These are phyloP conservation scores for Pelargonium cotyledonis DNA, from an alignment of 441 rosid genomes.

Conservation along the genomic window DNA sequence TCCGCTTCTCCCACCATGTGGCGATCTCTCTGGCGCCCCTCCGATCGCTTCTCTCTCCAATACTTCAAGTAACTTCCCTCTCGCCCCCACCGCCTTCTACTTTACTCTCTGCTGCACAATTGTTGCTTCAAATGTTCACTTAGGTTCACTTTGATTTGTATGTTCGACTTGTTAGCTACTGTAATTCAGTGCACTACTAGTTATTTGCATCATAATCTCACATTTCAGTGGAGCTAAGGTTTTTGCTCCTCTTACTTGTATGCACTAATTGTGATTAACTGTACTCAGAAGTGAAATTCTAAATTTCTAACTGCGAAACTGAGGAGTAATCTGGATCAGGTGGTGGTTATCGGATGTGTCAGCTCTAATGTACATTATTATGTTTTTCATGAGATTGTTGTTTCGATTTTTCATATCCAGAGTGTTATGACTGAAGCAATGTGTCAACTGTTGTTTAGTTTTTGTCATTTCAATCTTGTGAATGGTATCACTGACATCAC, in stretches of 20 bases:
- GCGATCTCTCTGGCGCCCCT: constrained; percentile 65
- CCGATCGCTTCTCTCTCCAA: constrained; percentile 67
- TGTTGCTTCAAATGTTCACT: background rate
- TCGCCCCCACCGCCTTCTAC: background rate
- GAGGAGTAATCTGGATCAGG: too few species aligned
- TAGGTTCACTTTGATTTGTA: background rate
- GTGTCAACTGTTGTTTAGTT: background rate
- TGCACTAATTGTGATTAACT: background rate
- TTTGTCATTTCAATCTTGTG: background rate
- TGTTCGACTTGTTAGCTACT: background rate
- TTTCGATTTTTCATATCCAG: background rate
- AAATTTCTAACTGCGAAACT: background rate
- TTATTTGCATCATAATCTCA: background rate
- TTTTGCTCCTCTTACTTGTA: background rate
- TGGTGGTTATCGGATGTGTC: background rate
- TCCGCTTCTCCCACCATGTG: constrained; percentile 38
- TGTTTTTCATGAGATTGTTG: background rate
- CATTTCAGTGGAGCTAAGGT: background rate
- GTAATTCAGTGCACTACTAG: background rate
- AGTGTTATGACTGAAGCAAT: too few species aligned
- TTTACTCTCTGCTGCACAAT: background rate
- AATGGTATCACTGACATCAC: background rate
- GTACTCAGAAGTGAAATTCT: background rate
- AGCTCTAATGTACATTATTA: background rate
- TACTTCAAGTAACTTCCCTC: constrained; percentile 44